Evolutionary conservation across 225 moss, liverwort and hornwort genomes (phyloP), one percentile per base, ranked within the genome.

Genomic region (Polytrichum commune): DNA sequence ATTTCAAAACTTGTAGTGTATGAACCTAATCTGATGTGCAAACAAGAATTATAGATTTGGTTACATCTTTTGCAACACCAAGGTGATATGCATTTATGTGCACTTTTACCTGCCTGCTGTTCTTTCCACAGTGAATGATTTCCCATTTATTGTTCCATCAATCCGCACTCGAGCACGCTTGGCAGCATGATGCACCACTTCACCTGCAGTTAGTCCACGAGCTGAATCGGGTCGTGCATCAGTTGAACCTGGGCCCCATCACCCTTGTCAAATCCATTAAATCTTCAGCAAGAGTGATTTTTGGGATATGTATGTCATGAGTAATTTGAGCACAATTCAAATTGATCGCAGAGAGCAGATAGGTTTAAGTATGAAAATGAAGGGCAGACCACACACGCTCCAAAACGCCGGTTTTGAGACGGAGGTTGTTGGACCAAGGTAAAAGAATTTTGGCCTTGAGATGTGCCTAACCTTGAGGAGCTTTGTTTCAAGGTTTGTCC

Each of bases 151-250:
- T 29, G 81, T 89, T 35, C 95, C 98, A 69, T 93, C 90, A 64
- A 98, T 93, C 54, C 77, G 85, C 67, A 98, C 98, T 55, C 91
- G 88, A 24, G 98, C 98, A 73, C 74, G 85, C 77, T 89, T 98
- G 24, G 98, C 86, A 81, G 85, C 91, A 79, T 93, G 82, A 72
- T 98, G 91, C 78, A 98, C 90, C 74, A 98, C 98, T 83, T 98
- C 92, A 55, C 88, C 83, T 35, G 91, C 72, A 69, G 86, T 55
- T 55, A 98, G 80, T 53, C 98, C 98, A 67, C 93, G 90, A 53
- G 79, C 76, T 22, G 98, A 91, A 69, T 98, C 93, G 64, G 98
- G 95, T 79, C 98, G 91, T 57, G 90, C 78, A 83, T 98, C 98
- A 68, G 98, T 98, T 46, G 95, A 83, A 24, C 98, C 98, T 98